These are phyloP conservation scores for Reutealis trisperma DNA, from an alignment of 345 rosid genomes.

Conservation along the genomic window DNA sequence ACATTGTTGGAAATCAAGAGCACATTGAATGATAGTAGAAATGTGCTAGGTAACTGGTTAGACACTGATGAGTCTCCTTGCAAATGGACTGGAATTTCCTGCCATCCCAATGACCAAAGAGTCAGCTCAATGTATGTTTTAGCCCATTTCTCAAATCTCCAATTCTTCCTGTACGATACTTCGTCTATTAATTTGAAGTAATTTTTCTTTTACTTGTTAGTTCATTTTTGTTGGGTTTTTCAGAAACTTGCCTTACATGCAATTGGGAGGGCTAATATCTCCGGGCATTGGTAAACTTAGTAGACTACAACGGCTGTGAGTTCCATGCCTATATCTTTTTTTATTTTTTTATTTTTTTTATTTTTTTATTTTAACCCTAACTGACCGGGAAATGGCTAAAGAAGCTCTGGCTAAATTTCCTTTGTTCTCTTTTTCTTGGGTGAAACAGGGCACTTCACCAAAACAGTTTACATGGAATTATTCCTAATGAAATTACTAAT, in stretches of 20 bases:
- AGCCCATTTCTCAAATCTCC: not conserved
- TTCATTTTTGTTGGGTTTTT: conserved; percentile 15
- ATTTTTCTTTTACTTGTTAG: not conserved
- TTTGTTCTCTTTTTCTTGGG: not conserved
- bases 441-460: conserved; percentile 80
- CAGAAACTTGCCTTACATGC: conserved; percentile 93
- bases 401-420: not conserved
- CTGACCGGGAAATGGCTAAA: not conserved
- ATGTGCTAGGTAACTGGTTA: conserved; percentile 69
- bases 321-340: conserved; percentile 11
- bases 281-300: conserved; percentile 86
- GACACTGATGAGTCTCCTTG: conserved; percentile 76
- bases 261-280: conserved; percentile 80
- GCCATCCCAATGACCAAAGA: conserved; percentile 62
- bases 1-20: conserved; percentile 75
- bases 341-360: too few species aligned
- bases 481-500: conserved; percentile 75
- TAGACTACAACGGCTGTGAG: conserved; percentile 86
- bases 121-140: conserved; percentile 66
- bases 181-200: not conserved
- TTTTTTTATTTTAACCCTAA: too few species aligned
- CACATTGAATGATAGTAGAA: conserved; percentile 71
- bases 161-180: not conserved
- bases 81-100: conserved; percentile 90
- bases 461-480: conserved; percentile 80